Base-by-base conservation (phyloP, 257 asterid species). In the Ajuga chamaepitys region DNA sequence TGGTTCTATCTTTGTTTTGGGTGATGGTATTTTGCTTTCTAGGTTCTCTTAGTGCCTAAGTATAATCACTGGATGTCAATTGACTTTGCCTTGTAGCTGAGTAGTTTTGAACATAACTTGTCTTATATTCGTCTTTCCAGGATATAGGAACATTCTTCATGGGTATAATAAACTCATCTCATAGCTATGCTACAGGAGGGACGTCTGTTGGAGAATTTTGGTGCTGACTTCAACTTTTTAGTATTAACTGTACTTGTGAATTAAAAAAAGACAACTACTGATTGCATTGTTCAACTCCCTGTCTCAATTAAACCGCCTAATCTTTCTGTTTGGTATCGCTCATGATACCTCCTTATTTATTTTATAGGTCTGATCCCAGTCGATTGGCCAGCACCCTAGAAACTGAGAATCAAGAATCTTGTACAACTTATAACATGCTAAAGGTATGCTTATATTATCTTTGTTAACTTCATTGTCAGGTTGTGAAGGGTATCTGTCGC, bases 341-440 rank as follows among this genome's bases (percentile, higher is more conserved):
- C 55, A 21, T 58, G 52, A 48, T 64, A 24, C 22, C 37, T n/a
- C 22, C 59, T 57, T 35, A 7, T 71, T 56, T 13, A 10, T 62
- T 58, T 58, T 42, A 46, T 79, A 92, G 98, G 97, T 68, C 82
- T 1, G 92, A 93, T 76, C 97, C 97, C 45, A 86, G 75, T 63
- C 84, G 97, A 55, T 58, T 93, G 76, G 96, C 87, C 64, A 77
- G 64, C 62, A 75, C 85, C 35, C 79, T 93, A n/a, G 61, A 75
- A 38, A 81, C 86, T 0, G 96, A 93, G 72, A 89, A 83, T 58
- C 82, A 87, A 82, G 99, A 93, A 71, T 87, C 99, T 5, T 89
- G 97, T 68, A 81, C 99, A 13, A 93, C 99, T 22, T 93, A 93
- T 75, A 93, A 93, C 90, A 87, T 93, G 97, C 80, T 93, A 24